These are phyloP conservation scores for Sarocladiaceae sp. DNA, from an alignment of 2,329 filamentous ascomycete genomes.

Conservation along the genomic window DNA sequence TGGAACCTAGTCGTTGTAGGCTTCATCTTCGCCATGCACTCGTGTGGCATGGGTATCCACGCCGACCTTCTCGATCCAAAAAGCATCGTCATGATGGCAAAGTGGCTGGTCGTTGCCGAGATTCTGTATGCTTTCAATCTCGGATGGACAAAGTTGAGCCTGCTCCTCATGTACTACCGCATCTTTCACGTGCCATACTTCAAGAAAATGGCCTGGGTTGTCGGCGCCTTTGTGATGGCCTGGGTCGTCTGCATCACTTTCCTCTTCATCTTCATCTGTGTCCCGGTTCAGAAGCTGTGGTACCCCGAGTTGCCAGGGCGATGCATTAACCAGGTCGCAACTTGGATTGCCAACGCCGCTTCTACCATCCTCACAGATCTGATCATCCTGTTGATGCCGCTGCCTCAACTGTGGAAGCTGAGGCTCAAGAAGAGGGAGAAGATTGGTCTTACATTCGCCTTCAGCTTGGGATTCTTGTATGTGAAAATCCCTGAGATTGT, in stretches of 20 bases:
- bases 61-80: slow-evolving; percentile 28
- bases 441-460: slow-evolving; percentile 36
- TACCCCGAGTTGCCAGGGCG: slow-evolving; percentile 34
- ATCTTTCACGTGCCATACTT: slow-evolving; percentile 41
- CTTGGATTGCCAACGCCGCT: slow-evolving; percentile 43
- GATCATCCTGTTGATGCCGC: slow-evolving; percentile 36
- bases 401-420: slow-evolving; percentile 39
- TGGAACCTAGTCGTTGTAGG: slow-evolving; percentile 38
- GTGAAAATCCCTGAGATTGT: slow-evolving; percentile 12
- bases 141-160: slow-evolving; percentile 42
- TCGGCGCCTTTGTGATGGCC: slow-evolving; percentile 35
- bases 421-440: slow-evolving; percentile 35
- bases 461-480: slow-evolving; percentile 38
- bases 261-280: slow-evolving; percentile 46
- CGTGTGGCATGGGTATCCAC: slow-evolving; percentile 40
- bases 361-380: slow-evolving; percentile 42
- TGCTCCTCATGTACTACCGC: slow-evolving; percentile 46
- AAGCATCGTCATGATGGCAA: slow-evolving; percentile 36
- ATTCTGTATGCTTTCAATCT: slow-evolving; percentile 42
- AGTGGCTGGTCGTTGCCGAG: slow-evolving; percentile 41
- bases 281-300: slow-evolving; percentile 43
- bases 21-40: slow-evolving; percentile 42
- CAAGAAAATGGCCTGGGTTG: slow-evolving; percentile 31
- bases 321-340: slow-evolving; percentile 43
- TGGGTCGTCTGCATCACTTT: slow-evolving; percentile 43